Percentiles rank a stretch among this genome's conserved stretches.
Conservation (phyloP, 1,139 yeast species). For the Geotrichum bryndzae region DNA sequence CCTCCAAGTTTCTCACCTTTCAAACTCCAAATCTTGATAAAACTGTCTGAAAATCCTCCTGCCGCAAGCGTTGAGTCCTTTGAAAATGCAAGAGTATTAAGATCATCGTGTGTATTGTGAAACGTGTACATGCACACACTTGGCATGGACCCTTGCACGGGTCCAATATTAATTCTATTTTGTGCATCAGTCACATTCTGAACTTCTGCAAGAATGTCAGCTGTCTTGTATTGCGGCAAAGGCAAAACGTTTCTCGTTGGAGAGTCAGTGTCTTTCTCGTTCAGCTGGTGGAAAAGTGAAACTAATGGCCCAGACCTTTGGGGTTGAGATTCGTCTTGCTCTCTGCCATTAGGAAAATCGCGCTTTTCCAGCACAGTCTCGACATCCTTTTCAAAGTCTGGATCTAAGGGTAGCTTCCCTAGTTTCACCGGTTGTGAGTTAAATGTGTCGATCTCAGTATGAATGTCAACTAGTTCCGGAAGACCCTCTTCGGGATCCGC, state of each 20-base stretch:
- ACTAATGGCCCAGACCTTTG: constrained; percentile 35
- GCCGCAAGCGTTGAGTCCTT: constrained; percentile 84
- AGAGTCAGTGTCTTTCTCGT: constrained; percentile 49
- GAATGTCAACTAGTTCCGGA: constrained; percentile 45
- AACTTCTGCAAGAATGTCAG: constrained; percentile 74
- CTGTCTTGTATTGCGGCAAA: constrained; percentile 72
- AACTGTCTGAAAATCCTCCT: constrained; percentile 90
- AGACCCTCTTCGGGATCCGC: constrained; percentile 61
- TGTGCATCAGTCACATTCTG: constrained; percentile 76
- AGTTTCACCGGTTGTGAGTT: constrained; percentile 69
- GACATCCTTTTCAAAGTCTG: constrained; percentile 77
- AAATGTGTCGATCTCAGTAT: constrained; percentile 41
- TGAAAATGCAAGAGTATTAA: constrained; percentile 79
- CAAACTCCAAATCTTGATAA: constrained; percentile 83
- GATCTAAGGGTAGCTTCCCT: constrained; percentile 80
- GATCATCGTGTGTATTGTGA: constrained; percentile 86
- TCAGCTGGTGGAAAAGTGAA: constrained; percentile 43
- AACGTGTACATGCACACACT: constrained; percentile 97
- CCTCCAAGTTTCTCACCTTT: constrained; percentile 81
- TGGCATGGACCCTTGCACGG: constrained; percentile 77
- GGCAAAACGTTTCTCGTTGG: constrained; percentile 76
- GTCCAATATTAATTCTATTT: constrained; percentile 57
- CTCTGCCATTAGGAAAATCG: constrained; percentile 46
- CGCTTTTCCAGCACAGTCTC: constrained; percentile 74
- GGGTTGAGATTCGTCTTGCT: constrained; percentile 12